Evolutionary conservation across 1,284 basidiomycete genomes (phyloP), one percentile per base, ranked within the genome.

Genomic region (Waitea zeae): DNA sequence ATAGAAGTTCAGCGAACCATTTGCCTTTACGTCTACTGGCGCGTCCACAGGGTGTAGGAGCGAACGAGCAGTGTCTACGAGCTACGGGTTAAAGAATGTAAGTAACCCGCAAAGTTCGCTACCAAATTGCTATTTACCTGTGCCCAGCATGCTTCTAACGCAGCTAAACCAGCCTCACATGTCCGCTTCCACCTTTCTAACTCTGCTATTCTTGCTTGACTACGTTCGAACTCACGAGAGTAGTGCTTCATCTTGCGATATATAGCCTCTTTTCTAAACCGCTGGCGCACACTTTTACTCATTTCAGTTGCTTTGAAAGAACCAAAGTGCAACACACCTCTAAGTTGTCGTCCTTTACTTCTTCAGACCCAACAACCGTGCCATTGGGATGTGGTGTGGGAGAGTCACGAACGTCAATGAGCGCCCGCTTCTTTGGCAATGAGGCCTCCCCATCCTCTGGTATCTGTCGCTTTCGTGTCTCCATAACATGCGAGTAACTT

Each of bases 201-300:
- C 43, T 83, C 74, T 41, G 67, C 64, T 34, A 86, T 74, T 41
- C 70, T 67, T 46, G 59, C 56, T 43, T 71, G 62, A 43, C 73
- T 74, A 33, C 77, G 70, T 46, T 82, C 72, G 49, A 77, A 67
- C 54, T 87, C 78, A 39, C 87, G 71, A 35, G 80, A 76, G 52
- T 93, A 92, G 47, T 90, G 74, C 48, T 71, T 80, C 87, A 96
- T 90, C 41, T 87, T 70, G 33, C 90, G 68, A 53, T 77, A 93
- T 35, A 96, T 81, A 29, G 90, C 90, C 50, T 92, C 87, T 57
- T 96, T 95, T 39, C 86, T 76, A 51, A 80, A 80, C 14, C 63
- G 56, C 78, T 84, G 43, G 20, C 41, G 33, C 42, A 32, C 40
- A 12, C 19, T 7, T 9, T 29, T 17, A 2, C 2, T 13, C 24